These are phyloP conservation scores for Tephrocybe sp. DNA, from an alignment of 768 basidiomycete genomes.

Conservation along the genomic window DNA sequence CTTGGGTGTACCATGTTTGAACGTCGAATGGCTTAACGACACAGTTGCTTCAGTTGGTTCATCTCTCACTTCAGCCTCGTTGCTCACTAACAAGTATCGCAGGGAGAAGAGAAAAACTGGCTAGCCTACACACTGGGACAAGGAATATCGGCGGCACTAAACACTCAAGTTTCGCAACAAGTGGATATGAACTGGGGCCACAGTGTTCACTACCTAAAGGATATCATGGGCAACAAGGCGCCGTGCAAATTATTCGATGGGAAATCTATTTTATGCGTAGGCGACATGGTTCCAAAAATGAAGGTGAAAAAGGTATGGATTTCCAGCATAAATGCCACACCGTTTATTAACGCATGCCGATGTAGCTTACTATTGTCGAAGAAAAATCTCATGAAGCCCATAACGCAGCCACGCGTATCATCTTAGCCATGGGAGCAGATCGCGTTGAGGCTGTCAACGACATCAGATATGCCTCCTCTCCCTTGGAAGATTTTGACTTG, in stretches of 20 bases:
- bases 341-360: slow-evolving; percentile 9
- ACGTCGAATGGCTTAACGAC: slow-evolving; percentile 50
- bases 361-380: slow-evolving; percentile 23
- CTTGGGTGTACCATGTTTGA: slow-evolving; percentile 81
- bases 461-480: slow-evolving; percentile 35
- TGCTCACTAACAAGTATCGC: background rate
- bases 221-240: slow-evolving; percentile 58
- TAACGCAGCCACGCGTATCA: slow-evolving; percentile 57
- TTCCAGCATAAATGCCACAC: background rate
- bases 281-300: slow-evolving; percentile 51
- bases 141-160: slow-evolving; percentile 48
- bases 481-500: slow-evolving; percentile 48
- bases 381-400: slow-evolving; percentile 37
- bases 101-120: slow-evolving; percentile 56
- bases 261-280: slow-evolving; percentile 59
- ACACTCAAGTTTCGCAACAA: slow-evolving; percentile 40
- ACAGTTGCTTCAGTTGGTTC: slow-evolving; percentile 30
- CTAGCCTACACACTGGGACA: slow-evolving; percentile 50
- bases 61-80: background rate
- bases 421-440: slow-evolving; percentile 75
- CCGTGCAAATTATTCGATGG: slow-evolving; percentile 55
- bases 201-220: slow-evolving; percentile 45
- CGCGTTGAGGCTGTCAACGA: slow-evolving; percentile 64
- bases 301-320: slow-evolving; percentile 34
- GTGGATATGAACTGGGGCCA: slow-evolving; percentile 48